Conservation (phyloP, 2,329 filamentous ascomycete genomes). For the Tolypocladium album region DNA sequence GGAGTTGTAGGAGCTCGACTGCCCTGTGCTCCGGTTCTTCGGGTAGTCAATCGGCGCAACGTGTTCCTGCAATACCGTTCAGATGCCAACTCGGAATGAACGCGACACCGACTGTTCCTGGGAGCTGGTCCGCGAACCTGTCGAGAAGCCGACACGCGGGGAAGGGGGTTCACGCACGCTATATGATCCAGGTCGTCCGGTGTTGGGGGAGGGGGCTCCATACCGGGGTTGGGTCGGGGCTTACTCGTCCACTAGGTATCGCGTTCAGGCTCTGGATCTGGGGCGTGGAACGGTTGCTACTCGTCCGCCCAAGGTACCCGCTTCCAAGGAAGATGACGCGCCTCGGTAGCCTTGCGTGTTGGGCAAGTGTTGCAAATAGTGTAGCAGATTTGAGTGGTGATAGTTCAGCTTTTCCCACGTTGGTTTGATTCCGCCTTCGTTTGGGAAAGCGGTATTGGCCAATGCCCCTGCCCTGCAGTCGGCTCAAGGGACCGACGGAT, state of each 20-base stretch:
- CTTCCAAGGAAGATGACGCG: background rate
- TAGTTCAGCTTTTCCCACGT: background rate
- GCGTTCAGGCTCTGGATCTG: background rate
- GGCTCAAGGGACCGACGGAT: background rate
- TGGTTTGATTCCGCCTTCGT: background rate
- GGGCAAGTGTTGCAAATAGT: background rate
- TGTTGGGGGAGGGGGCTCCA: background rate
- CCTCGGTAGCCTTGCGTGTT: background rate
- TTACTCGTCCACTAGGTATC: no score
- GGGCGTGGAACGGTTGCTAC: background rate
- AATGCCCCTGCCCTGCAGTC: background rate
- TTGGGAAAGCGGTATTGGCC: background rate
- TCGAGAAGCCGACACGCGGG: background rate
- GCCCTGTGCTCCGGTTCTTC: background rate
- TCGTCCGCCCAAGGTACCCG: background rate
- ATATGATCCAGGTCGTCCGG: background rate
- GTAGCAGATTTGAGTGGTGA: background rate
- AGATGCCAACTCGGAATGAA: background rate
- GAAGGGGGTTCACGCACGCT: background rate
- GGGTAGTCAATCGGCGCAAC: background rate
- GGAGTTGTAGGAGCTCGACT: background rate
- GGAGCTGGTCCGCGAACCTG: background rate
- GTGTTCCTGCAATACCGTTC: background rate
- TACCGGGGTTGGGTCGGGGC: background rate
- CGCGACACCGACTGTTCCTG: background rate